phyloP scores from a whole-genome alignment of 176 grass and related monocot genomes.

The Hyparrhenia diplandra region DNA sequence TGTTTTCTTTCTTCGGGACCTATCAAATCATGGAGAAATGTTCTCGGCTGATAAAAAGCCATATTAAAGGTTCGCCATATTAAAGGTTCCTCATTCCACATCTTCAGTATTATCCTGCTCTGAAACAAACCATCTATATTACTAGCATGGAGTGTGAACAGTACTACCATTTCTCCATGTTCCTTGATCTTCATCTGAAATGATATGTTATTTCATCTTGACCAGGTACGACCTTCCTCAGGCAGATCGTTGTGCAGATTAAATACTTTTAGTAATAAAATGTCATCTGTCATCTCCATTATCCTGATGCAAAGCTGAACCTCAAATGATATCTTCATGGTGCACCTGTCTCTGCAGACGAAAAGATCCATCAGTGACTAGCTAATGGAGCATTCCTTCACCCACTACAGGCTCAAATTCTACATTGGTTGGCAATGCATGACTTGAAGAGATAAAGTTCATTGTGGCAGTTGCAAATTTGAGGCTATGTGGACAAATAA shows the following conservation, averaged over 20 bases:
- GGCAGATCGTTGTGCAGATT: background rate
- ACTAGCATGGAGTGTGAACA: no score
- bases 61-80: no score
- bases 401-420: background rate
- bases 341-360: constrained; percentile 14
- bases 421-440: background rate
- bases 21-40: no score
- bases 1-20: no score
- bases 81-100: no score
- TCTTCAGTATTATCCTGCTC: no score
- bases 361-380: background rate
- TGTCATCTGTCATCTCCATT: background rate
- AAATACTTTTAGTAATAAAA: background rate
- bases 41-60: no score
- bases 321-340: background rate
- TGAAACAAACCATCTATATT: no score
- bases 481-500: background rate
- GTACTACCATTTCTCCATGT: background rate
- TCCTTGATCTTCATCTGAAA: background rate
- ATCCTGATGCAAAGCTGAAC: background rate
- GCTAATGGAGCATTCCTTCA: background rate
- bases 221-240: constrained; percentile 22
- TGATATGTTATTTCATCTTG: background rate
- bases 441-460: background rate
- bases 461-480: background rate